Evolutionary conservation across 2,329 filamentous ascomycete genomes (phyloP).

Genomic region (Beauveria rudraprayagi): DNA sequence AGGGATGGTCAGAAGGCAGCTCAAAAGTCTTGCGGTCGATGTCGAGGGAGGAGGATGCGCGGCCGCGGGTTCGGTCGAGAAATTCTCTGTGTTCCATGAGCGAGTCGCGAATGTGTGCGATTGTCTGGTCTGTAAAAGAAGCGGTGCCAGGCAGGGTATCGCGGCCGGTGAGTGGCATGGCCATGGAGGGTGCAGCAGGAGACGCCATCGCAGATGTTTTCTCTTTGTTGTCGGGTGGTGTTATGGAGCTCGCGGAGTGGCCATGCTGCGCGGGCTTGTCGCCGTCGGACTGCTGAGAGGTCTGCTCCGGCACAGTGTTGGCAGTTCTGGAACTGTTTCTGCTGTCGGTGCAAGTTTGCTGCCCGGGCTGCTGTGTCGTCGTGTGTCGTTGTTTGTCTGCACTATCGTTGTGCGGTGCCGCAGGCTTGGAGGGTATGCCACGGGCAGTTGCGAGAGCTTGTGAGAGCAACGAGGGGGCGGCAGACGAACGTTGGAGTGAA

Average conservation of each 20-base stretch:
- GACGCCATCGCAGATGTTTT: slow-evolving; percentile 20
- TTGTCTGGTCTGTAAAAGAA: slow-evolving; percentile 24
- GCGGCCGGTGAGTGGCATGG: slow-evolving; percentile 18
- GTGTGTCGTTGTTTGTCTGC: neutral
- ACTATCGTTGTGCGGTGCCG: neutral
- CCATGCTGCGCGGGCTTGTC: neutral
- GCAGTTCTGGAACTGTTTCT: neutral
- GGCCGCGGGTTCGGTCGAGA: slow-evolving; percentile 22
- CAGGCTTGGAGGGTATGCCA: slow-evolving; percentile 7
- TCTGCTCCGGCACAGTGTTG: neutral
- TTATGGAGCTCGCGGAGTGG: neutral
- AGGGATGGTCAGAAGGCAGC: slow-evolving; percentile 10
- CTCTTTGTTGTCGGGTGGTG: slow-evolving; percentile 13
- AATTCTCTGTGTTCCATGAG: slow-evolving; percentile 28
- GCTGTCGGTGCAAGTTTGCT: neutral
- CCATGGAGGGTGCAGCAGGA: slow-evolving; percentile 15
- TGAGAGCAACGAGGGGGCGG: slow-evolving; percentile 7
- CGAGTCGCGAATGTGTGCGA: slow-evolving; percentile 28
- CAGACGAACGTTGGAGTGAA: neutral
- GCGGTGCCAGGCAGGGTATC: slow-evolving; percentile 25
- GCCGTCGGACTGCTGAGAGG: neutral
- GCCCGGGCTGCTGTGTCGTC: neutral
- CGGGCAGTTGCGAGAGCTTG: slow-evolving; percentile 11
- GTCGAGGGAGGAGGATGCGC: slow-evolving; percentile 28
- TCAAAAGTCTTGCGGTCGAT: slow-evolving; percentile 22